Evolutionary conservation across 208 protist species (phyloP).

Genomic region (Trypanosoma platydactyli): DNA sequence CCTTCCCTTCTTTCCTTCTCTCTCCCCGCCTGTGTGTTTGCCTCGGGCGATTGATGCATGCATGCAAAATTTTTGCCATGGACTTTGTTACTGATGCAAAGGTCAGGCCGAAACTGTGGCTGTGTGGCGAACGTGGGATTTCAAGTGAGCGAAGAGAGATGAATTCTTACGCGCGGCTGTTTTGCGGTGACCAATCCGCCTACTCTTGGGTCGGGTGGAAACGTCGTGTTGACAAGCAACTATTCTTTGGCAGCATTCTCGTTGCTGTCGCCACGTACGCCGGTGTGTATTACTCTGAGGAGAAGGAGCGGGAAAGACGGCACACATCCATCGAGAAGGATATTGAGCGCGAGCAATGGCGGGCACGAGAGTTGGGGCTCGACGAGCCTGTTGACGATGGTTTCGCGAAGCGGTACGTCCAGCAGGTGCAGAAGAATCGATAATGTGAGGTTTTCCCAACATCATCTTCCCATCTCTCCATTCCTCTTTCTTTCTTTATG

Average conservation of each 20-base stretch:
- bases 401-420: constrained; percentile 55
- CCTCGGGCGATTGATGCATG: too few species aligned
- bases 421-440: background rate
- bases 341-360: constrained; percentile 79
- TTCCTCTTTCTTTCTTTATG: background rate
- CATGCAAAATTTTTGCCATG: too few species aligned
- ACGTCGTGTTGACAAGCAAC: constrained; percentile 39
- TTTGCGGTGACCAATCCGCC: constrained; percentile 39
- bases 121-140: background rate
- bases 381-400: constrained; percentile 55
- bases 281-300: constrained; percentile 57
- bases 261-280: constrained; percentile 45
- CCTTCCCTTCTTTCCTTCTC: too few species aligned
- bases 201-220: constrained; percentile 50
- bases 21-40: too few species aligned
- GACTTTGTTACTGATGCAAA: background rate
- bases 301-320: constrained; percentile 46
- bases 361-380: constrained; percentile 63
- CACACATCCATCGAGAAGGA: constrained; percentile 79
- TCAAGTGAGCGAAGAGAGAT: constrained; percentile 24
- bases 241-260: constrained; percentile 41
- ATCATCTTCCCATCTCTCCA: background rate
- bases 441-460: constrained; percentile 1
- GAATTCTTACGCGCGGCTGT: constrained; percentile 66
- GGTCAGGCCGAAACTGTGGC: background rate